Evolutionary conservation across 495 filamentous ascomycete species (phyloP), one percentile per base, ranked within the genome.

Genomic region (Acidiella bohemica): DNA sequence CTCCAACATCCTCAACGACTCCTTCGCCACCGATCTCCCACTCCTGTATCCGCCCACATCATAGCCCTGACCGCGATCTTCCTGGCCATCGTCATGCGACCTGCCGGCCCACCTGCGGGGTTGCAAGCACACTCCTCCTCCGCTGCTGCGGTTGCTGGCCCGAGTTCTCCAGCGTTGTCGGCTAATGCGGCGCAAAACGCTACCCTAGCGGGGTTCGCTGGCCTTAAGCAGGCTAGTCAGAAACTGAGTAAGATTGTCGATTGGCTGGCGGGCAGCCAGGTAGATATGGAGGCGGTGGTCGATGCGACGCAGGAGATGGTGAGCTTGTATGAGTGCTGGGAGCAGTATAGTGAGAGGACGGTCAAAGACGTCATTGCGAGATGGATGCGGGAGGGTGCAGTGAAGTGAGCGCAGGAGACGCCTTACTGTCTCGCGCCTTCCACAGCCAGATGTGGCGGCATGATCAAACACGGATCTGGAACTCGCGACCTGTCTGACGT

Each of bases 251-350:
- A 76, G 42, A 72, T 93, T 36, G 68, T 84, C 2, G 68, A 67
- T 28, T 97, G 87, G 81, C 73, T 96, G 36, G 85, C 88, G 4
- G 87, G 95, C 54, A 92, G 84, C 52, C 81, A 80, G 48, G 73
- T 96, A 23, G 88, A 96, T 56, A 83, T 96, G 55, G 82, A 82
- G 59, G 84, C 77, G 16, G 78, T 94, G 54, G 79, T 94, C 31
- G 88, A 96, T 53, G 88, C 81, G 59, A 85, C 82, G 0, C 90
- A 97, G 61, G 92, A 96, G 64, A 71, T 96, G 36, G 84, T 97
- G 29, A 92, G 85, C 3, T 71, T 97, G 45, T 97, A 96, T 60
- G 86, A 93, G 58, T 71, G 84, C 23, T 84, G 85, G 67, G 90
- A 97, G 56, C 69, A 75, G 51, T 94, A 88, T 53, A 83, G 76